Base-by-base conservation (phyloP, 2,329 filamentous ascomycete genomes). In the Cercospora sp. region DNA sequence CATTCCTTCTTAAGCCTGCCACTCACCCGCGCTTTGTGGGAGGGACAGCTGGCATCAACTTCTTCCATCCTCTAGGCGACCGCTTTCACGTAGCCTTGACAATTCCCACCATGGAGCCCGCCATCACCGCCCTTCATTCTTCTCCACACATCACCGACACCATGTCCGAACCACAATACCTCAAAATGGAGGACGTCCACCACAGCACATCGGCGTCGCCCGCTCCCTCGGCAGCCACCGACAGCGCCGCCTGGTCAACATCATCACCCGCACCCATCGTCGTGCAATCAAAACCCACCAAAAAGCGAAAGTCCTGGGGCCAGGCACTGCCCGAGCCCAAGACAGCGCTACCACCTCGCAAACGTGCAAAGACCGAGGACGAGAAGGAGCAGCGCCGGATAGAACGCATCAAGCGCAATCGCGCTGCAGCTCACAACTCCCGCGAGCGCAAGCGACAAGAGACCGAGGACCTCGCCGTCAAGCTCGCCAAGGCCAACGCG, bases 381-480 rank as follows among this genome's bases (percentile, higher is more conserved):
- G 95, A 99, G 82, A 99, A 99, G 83, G 95, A 98, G 82, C 95
- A 99, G 81, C 91, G 95, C 55, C 91, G 95, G 70, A 96, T 98
- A 65, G 95, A 99, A 84, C 92, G 95, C 70, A 95, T 99, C 72
- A 92, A 98, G 75, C 91, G 95, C 55, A 99, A 99, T 79, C 92
- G 95, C 73, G 92, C 94, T 68, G 95, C 95, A 57, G 95, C 95
- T 48, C 95, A 98, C 85, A 97, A 96, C 68, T 99, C 95, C 3
- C 87, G 95, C 61, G 95, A 99, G 81, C 91, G 94, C 68, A 97
- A 97, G 86, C 88, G 94, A 66, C 89, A 89, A 74, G 90, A 98
- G 81, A 93, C 97, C 45, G 95, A 98, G 81, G 90, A 90, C 55
- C 87, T 98, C 33, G 88, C 90, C 77, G 84, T 78, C 64, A 67